Base-by-base conservation (phyloP, 257 asterid species). In the Cruciata laevipes region DNA sequence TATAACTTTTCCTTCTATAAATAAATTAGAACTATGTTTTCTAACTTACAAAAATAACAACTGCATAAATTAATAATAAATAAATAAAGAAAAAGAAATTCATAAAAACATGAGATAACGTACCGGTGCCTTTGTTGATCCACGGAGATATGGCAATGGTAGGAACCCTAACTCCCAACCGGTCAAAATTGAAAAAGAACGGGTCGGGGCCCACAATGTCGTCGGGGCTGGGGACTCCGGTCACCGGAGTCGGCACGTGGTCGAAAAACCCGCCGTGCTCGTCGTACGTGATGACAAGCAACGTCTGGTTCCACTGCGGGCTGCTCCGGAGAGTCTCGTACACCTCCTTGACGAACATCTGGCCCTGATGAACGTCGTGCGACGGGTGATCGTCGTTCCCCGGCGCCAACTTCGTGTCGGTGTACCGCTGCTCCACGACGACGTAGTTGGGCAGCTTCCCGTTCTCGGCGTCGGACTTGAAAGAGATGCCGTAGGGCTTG, bases 351-450 rank as follows among this genome's bases (percentile, higher is more conserved):
- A 93, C 91, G 0, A 93, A 78, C 90, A 81, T 79, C 73, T 89
- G 98, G 7, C 98, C 96, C 63, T 84, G 83, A 21, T 86, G 74
- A 58, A 89, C 97, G 71, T 92, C 98, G 61, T 89, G 98, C 5
- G 97, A 92, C 0, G 98, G 96, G 10, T 89, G 98, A 52, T 93
- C 97, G 69, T 93, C 98, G 61, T 83, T 93, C 1, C 89, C 98
- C 0, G 97, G 97, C 76, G 74, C 83, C 70, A 65, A 0, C 69
- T 76, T 81, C 0, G 95, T 62, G 73, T 93, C 98, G 75, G 73
- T 49, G 89, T 87, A 93, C 55, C 94, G 71, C 85, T 89, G 98
- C 87, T 93, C 98, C 73, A 93, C 84, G 83, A 89, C 98, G 9
- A 82, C 81, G 75, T 93, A 89, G 38, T 76, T 69, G 14, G 97